Evolutionary conservation across 169 alveolate genomes (phyloP), one percentile per base, ranked within the genome.

Genomic region (Plasmodium knowlesi): DNA sequence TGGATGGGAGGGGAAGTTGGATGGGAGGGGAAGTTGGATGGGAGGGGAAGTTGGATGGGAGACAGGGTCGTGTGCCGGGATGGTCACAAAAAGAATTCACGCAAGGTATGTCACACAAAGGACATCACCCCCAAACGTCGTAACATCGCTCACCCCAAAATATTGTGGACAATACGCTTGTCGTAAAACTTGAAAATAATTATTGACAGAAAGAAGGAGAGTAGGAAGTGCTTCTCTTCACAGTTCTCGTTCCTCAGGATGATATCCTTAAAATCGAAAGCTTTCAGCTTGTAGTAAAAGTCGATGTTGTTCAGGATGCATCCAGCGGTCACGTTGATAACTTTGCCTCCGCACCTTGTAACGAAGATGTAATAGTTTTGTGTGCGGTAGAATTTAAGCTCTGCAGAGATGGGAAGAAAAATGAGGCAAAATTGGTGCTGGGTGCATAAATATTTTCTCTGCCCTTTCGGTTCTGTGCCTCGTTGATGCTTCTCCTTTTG

Each of bases 131-230:
- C 41, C 16, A 1, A n/a, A n/a, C n/a, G 39, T 32, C 5, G 39
- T 1, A 32, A 32, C 3, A 3, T 3, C 39, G 39, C 70, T 86
- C 80, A 86, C 93, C 57, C 80, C 41, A 86, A 70, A n/a, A 86
- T 30, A 14, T 86, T 86, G 67, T 86, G 93, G n/a, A 86, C 67
- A 76, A 86, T 57, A 5, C 43, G 30, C 70, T 86, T 86, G 41
- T 86, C 93, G 78, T 86, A 86, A 43, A 74, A 86, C 70, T 86
- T 86, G 86, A 86, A 86, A 86, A 86, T 86, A 34, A 86, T 86
- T 3, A 86, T 86, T 19, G 93, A 86, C 16, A 84, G 76, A 76
- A 86, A 86, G 80, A 86, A 76, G 61, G 46, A 86, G 37, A 86
- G 76, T 1, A 74, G 82, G 32, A 86, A 86, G 46, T 86, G 93